Percentiles rank a stretch among this genome's conserved stretches.
Conservation (phyloP, 129 eudicot species). For the Saussurea involucrata region DNA sequence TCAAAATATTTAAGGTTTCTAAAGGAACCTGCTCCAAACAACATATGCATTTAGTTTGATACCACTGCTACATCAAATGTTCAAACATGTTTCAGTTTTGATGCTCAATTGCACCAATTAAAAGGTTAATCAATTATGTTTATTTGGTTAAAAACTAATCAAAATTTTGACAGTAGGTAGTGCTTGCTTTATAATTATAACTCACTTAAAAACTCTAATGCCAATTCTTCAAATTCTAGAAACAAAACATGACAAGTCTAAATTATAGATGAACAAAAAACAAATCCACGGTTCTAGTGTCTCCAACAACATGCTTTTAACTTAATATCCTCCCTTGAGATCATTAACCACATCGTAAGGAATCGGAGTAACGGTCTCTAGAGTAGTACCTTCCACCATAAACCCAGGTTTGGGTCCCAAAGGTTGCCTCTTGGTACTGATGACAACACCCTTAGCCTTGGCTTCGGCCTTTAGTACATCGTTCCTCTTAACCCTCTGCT, state of each 20-base stretch:
- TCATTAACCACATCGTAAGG: constrained; percentile 94
- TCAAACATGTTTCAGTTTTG: too few species aligned
- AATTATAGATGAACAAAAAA: constrained; percentile 4
- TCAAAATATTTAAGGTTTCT: too few species aligned
- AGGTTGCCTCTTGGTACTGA: constrained; percentile 88
- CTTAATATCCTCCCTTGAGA: constrained; percentile 88
- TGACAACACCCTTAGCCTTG: constrained; percentile 67
- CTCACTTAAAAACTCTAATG: neutral
- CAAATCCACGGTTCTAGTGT: constrained; percentile 2
- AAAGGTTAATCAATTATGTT: too few species aligned
- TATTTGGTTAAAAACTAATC: neutral
- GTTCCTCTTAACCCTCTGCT: constrained; percentile 62
- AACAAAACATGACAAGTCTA: constrained; percentile 8
- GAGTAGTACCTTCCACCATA: constrained; percentile 78
- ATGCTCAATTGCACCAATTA: too few species aligned
- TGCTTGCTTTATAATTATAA: neutral
- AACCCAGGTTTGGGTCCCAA: constrained; percentile 90
- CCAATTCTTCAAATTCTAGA: neutral
- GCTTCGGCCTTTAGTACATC: constrained; percentile 81
- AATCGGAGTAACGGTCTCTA: constrained; percentile 91
- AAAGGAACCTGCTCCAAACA: too few species aligned
- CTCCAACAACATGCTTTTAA: constrained; percentile 3
- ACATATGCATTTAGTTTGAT: too few species aligned
- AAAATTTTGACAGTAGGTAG: neutral
- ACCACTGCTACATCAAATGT: too few species aligned